These are phyloP conservation scores for Warburgia ugandensis DNA, from an alignment of 164 flowering plant genomes.

Conservation along the genomic window DNA sequence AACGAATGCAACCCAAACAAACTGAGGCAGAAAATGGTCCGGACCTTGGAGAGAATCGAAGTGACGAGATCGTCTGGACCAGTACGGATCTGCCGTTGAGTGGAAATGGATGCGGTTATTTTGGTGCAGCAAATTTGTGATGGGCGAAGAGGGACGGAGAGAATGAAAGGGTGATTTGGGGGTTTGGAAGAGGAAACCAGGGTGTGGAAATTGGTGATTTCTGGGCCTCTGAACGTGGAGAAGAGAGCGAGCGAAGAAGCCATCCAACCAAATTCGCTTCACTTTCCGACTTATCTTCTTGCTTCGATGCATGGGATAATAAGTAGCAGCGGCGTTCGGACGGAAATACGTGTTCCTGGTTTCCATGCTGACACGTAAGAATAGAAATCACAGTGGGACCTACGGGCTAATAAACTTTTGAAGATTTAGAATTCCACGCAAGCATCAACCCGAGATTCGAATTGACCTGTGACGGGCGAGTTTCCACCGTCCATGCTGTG, in stretches of 20 bases:
- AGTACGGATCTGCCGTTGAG: constrained; percentile 24
- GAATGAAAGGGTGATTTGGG: background rate
- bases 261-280: background rate
- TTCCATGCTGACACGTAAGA: constrained; percentile 7
- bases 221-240: constrained; percentile 11
- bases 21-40: background rate
- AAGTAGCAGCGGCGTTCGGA: background rate
- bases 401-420: too few relatives aligned
- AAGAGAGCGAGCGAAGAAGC: constrained; percentile 17
- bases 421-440: too few relatives aligned
- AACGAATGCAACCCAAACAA: background rate
- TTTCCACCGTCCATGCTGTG: too few relatives aligned
- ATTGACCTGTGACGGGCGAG: too few relatives aligned
- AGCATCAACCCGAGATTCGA: too few relatives aligned
- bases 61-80: constrained; percentile 40
- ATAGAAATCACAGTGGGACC: background rate
- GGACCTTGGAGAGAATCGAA: constrained; percentile 57
- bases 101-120: constrained; percentile 19
- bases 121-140: background rate
- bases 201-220: constrained; percentile 7
- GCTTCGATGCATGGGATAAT: background rate
- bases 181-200: constrained; percentile 7
- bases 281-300: background rate
- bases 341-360: background rate
- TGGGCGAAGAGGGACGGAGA: constrained; percentile 5